Conservation (phyloP, 78 protist genomes). For the Dictyostelium discoideum region DNA sequence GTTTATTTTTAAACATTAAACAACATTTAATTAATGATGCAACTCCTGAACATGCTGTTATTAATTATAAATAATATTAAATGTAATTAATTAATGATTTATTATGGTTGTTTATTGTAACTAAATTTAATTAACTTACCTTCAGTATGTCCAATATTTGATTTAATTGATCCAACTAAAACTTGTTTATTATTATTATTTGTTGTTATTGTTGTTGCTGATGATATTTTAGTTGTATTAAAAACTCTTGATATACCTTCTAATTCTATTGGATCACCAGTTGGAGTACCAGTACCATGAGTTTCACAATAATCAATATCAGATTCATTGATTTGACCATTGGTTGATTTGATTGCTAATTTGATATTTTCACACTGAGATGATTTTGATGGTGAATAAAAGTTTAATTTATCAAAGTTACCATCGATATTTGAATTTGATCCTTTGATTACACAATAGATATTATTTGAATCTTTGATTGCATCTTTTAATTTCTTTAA, state of each 20-base stretch:
- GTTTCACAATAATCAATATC: conserved; percentile 47
- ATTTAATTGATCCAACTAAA: background rate
- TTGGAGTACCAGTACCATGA: conserved; percentile 86
- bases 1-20: too few species aligned
- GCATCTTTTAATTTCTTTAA: conserved; percentile 44
- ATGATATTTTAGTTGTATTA: background rate
- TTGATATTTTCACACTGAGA: conserved; percentile 21
- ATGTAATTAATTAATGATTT: background rate
- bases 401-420: background rate
- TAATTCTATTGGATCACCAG: conserved; percentile 84
- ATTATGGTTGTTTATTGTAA: background rate
- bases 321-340: background rate
- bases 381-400: conserved; percentile 2
- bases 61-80: too few species aligned
- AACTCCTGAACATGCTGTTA: conserved; percentile 23
- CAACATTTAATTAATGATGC: conserved; percentile 52
- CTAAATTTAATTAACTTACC: background rate
- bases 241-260: conserved; percentile 35
- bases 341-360: background rate
- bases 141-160: background rate
- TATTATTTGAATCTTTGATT: conserved; percentile 37
- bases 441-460: conserved; percentile 72
- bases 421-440: conserved; percentile 85
- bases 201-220: too few species aligned
- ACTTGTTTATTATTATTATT: background rate